Conservation (phyloP, 495 filamentous ascomycete genomes). For the Penicillium coprophilum region DNA sequence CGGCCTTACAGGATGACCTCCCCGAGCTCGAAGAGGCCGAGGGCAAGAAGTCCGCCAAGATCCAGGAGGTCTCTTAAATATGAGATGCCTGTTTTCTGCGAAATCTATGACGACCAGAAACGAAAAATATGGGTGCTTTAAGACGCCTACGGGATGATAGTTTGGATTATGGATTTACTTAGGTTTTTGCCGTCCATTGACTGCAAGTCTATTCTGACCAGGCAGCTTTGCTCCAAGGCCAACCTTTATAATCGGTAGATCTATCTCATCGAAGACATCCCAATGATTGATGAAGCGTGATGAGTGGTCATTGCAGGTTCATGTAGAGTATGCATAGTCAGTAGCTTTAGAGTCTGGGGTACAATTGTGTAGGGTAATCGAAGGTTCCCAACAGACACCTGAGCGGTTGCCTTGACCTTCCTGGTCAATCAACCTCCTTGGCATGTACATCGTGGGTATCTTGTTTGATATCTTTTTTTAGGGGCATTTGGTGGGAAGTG, state of each 20-base stretch:
- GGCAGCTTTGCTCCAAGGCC: neutral
- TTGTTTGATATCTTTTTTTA: neutral
- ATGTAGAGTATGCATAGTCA: neutral
- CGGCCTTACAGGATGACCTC: slow-evolving; percentile 57
- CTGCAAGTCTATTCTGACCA: slow-evolving; percentile 17
- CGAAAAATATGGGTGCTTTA: slow-evolving; percentile 25
- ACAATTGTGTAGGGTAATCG: neutral
- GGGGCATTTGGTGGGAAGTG: neutral
- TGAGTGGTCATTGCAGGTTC: neutral
- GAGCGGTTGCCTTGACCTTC: too few relatives aligned
- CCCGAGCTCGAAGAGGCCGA: slow-evolving; percentile 57
- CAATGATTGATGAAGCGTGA: slow-evolving; percentile 15
- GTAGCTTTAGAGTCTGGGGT: neutral
- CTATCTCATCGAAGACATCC: slow-evolving; percentile 8
- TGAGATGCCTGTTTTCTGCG: slow-evolving; percentile 16
- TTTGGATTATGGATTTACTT: slow-evolving; percentile 23
- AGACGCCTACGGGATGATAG: slow-evolving; percentile 17
- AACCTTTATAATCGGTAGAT: slow-evolving; percentile 1
- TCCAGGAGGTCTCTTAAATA: slow-evolving; percentile 57
- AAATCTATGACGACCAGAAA: slow-evolving; percentile 32
- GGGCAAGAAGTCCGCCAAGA: slow-evolving; percentile 48
- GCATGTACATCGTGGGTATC: neutral
- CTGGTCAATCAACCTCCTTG: neutral
- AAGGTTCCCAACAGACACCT: neutral
- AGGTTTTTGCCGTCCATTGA: slow-evolving; percentile 13